Conservation (phyloP, 371 early-diverging fungal species). For the Mortierella sp. region DNA sequence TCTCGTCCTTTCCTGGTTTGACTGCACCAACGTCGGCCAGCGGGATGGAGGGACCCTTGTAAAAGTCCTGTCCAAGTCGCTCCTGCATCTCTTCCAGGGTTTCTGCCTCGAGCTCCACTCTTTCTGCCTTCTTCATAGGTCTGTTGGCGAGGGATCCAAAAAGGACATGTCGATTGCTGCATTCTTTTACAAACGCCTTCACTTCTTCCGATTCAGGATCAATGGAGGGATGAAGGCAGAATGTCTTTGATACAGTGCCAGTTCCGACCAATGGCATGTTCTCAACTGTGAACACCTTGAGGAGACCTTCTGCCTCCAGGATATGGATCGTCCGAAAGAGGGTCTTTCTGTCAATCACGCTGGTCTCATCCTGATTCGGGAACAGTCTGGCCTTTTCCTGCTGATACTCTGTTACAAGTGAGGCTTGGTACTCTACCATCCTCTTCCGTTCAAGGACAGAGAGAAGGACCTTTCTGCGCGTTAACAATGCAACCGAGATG, state of each 20-base stretch:
- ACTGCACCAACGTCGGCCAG: slow-evolving; percentile 19
- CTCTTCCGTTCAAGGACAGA: slow-evolving; percentile 24
- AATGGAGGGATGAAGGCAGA: slow-evolving; percentile 28
- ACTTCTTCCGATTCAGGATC: slow-evolving; percentile 35
- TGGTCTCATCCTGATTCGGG: slow-evolving; percentile 21
- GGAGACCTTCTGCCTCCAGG: slow-evolving; percentile 29
- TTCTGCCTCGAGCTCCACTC: slow-evolving; percentile 36
- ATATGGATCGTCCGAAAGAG: slow-evolving; percentile 26
- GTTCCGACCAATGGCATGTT: slow-evolving; percentile 27
- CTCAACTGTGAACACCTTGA: slow-evolving; percentile 25
- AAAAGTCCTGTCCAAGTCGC: slow-evolving; percentile 27
- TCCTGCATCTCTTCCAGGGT: slow-evolving; percentile 33
- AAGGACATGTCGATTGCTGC: slow-evolving; percentile 27
- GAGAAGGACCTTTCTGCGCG: slow-evolving; percentile 36
- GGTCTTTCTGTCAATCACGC: slow-evolving; percentile 43
- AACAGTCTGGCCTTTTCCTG: slow-evolving; percentile 17
- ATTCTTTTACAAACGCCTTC: slow-evolving; percentile 31
- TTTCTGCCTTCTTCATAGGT: slow-evolving; percentile 9
- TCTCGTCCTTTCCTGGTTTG: neutral
- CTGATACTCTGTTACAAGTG: slow-evolving; percentile 38
- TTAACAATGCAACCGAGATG: slow-evolving; percentile 29
- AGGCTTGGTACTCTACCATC: slow-evolving; percentile 34
- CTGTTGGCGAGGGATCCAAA: slow-evolving; percentile 26
- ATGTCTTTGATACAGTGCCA: slow-evolving; percentile 17
- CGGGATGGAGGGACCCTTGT: slow-evolving; percentile 17